Evolutionary conservation across 805 yeast genomes (phyloP), one percentile per base, ranked within the genome.

Genomic region (Nakazawaea holstii): DNA sequence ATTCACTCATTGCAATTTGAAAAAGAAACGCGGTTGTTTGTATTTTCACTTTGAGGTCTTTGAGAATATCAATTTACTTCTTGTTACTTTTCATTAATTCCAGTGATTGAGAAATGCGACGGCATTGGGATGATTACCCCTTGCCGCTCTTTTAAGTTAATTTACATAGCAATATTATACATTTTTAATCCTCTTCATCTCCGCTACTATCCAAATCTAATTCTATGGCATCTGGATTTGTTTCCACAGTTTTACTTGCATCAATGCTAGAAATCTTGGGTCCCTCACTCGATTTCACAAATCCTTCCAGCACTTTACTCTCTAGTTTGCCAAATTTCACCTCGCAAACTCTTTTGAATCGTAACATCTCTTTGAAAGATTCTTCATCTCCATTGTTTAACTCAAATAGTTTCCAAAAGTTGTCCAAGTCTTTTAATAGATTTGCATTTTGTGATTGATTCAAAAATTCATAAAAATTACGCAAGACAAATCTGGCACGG

Each of bases 321-420:
- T 41, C 52, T 6, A 33, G 8, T 30, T 35, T 30, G 3, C 49
- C 52, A 46, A 41, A 46, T 27, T 46, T 38, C 56, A 61, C 41
- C 55, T 43, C 52, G 27, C 70, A 62, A 13, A 65, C 58, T 52
- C 88, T 71, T 58, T 81, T 84, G 51, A 69, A 67, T 40, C 82
- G 66, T 24, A 88, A 60, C 91, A 90, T 83, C 17, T 81, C 84
- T 55, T 85, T 88, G 61, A 77, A 89, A 0, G 85, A 77, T 3
- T 71, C 73, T 56, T 86, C 94, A 49, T 75, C 67, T 4, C 98
- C 98, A 60, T 77, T 54, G 11, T 75, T 70, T 31, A 86, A 60
- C 59, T 91, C 98, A 60, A 90, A 88, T 9, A 68, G 59, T 46
- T 82, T 82, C 95, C 96, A 91, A 28, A 64, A 61, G 1, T 65